These are phyloP conservation scores for Bacterosira constricta DNA, from an alignment of 108 stramenopile genomes.

Conservation along the genomic window DNA sequence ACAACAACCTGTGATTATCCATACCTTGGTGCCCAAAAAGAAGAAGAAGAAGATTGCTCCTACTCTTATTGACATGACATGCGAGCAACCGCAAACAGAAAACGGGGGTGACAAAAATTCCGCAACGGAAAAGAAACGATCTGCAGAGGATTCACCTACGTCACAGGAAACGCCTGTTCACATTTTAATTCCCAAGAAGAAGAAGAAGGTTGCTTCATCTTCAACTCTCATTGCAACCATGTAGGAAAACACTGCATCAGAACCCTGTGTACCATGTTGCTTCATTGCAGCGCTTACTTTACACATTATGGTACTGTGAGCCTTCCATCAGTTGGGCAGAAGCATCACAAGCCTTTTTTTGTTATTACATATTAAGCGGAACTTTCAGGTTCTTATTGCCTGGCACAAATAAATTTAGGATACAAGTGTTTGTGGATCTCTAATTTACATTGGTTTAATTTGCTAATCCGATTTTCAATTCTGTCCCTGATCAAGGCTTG, in stretches of 20 bases:
- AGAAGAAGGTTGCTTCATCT: constrained; percentile 1
- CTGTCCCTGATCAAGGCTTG: no score
- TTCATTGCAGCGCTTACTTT: neutral
- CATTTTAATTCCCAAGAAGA: constrained; percentile 24
- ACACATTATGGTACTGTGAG: neutral
- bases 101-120: neutral
- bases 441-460: no score
- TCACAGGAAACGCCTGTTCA: constrained; percentile 9
- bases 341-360: no score
- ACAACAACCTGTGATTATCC: no score
- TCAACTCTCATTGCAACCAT: neutral
- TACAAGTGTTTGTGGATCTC: no score
- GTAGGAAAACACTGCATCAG: neutral
- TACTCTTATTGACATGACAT: neutral
- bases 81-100: constrained; percentile 18
- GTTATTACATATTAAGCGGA: no score
- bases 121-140: neutral
- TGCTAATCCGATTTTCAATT: no score
- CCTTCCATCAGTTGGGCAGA: neutral
- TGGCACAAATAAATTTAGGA: no score
- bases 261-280: no score
- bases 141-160: constrained; percentile 13
- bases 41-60: constrained; percentile 22
- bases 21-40: constrained; percentile 3
- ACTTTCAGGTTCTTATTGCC: no score